These are phyloP conservation scores for Neonectria hederae DNA, from an alignment of 2,329 filamentous ascomycete genomes.

Conservation along the genomic window DNA sequence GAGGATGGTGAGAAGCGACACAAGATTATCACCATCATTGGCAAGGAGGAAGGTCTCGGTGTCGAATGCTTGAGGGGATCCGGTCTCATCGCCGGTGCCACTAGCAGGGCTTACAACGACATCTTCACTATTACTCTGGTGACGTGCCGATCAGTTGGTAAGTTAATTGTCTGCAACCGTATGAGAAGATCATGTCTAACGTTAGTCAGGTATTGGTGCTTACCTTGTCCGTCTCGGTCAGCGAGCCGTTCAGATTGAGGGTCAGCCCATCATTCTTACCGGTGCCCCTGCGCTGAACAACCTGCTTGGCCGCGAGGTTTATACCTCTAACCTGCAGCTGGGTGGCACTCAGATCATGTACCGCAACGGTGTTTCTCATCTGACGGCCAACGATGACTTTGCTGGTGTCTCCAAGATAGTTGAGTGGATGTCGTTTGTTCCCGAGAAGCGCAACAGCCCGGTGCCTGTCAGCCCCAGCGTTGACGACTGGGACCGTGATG, in stretches of 20 bases:
- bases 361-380: slow-evolving; percentile 98
- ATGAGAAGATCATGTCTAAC: slow-evolving; percentile 45
- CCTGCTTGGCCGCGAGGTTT: slow-evolving; percentile 95
- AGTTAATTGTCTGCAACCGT: slow-evolving; percentile 42
- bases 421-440: slow-evolving; percentile 97
- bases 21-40: slow-evolving; percentile 93
- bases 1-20: slow-evolving; percentile 91
- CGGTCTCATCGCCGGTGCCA: slow-evolving; percentile 97
- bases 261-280: slow-evolving; percentile 97
- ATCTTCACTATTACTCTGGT: slow-evolving; percentile 99
- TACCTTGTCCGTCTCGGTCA: slow-evolving; percentile 98
- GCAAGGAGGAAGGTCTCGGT: slow-evolving; percentile 94
- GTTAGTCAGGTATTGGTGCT: slow-evolving; percentile 81
- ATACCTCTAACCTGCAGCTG: slow-evolving; percentile 98
- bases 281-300: slow-evolving; percentile 98
- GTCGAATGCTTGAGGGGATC: slow-evolving; percentile 97
- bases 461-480: slow-evolving; percentile 89
- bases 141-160: slow-evolving; percentile 96
- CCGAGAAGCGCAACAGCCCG: slow-evolving; percentile 91
- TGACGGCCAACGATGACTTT: slow-evolving; percentile 98
- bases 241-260: slow-evolving; percentile 98
- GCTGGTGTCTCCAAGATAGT: slow-evolving; percentile 98
- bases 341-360: slow-evolving; percentile 99
- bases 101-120: slow-evolving; percentile 95
- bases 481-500: slow-evolving; percentile 92